These are phyloP conservation scores for Lachnellula subtilissima DNA, from an alignment of 2,329 filamentous ascomycete species.

Conservation along the genomic window DNA sequence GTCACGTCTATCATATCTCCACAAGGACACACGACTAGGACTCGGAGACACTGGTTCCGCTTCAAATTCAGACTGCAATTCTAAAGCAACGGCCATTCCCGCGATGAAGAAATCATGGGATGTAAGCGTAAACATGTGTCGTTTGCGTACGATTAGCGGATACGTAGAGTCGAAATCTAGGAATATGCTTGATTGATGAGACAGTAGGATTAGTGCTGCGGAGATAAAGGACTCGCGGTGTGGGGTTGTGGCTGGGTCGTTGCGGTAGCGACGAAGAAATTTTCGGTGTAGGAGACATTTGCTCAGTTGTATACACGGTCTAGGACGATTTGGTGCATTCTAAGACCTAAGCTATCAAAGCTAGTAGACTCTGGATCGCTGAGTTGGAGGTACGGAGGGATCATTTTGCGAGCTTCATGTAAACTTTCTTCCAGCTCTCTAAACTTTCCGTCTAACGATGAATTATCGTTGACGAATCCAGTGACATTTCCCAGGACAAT, in stretches of 20 bases:
- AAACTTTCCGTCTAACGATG: too few species aligned
- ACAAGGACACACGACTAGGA: not conserved
- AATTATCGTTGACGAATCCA: slow-evolving; percentile 1
- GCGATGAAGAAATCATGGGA: slow-evolving; percentile 13
- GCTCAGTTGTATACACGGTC: too few species aligned
- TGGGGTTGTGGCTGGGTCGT: too few species aligned
- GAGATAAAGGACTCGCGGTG: not conserved
- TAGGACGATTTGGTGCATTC: too few species aligned
- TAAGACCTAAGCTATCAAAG: too few species aligned
- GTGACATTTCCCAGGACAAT: slow-evolving; percentile 7
- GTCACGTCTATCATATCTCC: slow-evolving; percentile 2
- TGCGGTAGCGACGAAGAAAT: too few species aligned
- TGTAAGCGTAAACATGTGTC: slow-evolving; percentile 4
- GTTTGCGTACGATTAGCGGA: not conserved
- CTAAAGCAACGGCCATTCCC: slow-evolving; percentile 10
- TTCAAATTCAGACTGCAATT: slow-evolving; percentile 7
- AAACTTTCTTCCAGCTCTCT: too few species aligned
- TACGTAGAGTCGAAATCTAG: not conserved
- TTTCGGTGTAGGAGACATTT: too few species aligned
- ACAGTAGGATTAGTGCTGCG: slow-evolving; percentile 6
- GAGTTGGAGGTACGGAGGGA: not conserved
- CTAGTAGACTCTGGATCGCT: too few species aligned
- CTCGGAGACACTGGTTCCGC: not conserved
- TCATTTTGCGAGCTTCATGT: too few species aligned
- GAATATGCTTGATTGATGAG: slow-evolving; percentile 8